Conservation (phyloP, 2,329 filamentous ascomycete genomes). For the Leptographium procerum region DNA sequence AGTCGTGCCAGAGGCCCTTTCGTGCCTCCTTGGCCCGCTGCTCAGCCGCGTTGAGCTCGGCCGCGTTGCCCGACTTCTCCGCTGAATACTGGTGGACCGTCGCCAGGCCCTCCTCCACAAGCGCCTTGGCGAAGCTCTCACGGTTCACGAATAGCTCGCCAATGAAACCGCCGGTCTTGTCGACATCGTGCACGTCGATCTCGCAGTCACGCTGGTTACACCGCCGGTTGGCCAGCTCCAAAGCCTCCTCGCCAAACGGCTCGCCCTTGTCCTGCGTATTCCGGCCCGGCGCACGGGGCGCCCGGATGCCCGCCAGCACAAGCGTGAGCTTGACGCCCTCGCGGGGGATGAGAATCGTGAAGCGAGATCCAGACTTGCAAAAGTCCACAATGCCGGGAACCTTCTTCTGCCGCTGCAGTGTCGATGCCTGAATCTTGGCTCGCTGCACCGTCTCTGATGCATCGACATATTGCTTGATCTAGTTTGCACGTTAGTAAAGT, state of each 20-base stretch:
- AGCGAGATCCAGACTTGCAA: conserved; percentile 92
- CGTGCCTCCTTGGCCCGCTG: conserved; percentile 76
- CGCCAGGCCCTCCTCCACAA: conserved; percentile 89
- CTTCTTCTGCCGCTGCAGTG: conserved; percentile 81
- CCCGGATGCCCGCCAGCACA: conserved; percentile 85
- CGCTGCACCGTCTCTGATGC: conserved; percentile 89
- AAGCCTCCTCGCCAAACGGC: conserved; percentile 88
- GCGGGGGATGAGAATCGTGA: conserved; percentile 81
- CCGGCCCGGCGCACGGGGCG: conserved; percentile 69
- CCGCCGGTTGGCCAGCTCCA: conserved; percentile 79
- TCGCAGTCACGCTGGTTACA: conserved; percentile 93
- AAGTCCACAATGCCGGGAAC: conserved; percentile 92
- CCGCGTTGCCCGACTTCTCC: conserved; percentile 83
- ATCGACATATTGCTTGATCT: conserved; percentile 67
- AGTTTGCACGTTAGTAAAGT: background rate
- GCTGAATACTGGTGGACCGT: conserved; percentile 91
- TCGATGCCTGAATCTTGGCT: conserved; percentile 84
- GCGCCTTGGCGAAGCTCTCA: conserved; percentile 86
- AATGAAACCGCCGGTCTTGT: conserved; percentile 97
- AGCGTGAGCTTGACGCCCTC: conserved; percentile 93
- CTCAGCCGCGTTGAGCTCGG: conserved; percentile 80
- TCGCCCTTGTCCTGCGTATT: conserved; percentile 72
- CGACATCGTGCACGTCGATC: conserved; percentile 86
- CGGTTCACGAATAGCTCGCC: conserved; percentile 87
- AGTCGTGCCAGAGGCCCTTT: conserved; percentile 88